These are phyloP conservation scores for Trametes sp. DNA, from an alignment of 1,284 basidiomycete genomes.

Conservation along the genomic window DNA sequence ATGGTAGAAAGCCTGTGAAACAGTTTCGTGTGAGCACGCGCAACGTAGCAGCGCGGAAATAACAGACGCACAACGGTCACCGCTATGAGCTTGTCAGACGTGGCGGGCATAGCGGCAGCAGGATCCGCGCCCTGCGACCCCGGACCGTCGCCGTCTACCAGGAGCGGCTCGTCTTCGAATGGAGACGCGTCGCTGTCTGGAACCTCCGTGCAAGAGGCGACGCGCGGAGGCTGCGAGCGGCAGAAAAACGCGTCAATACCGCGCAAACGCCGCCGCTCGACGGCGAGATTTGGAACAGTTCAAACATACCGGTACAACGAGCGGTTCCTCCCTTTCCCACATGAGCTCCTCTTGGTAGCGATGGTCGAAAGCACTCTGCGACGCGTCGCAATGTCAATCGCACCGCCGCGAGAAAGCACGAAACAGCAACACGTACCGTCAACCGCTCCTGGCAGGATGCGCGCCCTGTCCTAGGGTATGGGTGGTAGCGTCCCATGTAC, in stretches of 20 bases:
- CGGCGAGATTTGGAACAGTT: too few species aligned
- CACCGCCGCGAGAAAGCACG: neutral
- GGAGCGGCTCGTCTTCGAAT: conserved; percentile 2
- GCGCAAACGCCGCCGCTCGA: too few species aligned
- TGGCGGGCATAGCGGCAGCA: neutral
- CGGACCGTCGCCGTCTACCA: neutral
- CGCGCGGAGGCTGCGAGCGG: neutral
- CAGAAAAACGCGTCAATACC: too few species aligned
- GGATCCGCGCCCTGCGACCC: neutral
- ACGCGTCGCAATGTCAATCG: neutral
- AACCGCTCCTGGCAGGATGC: conserved; percentile 21
- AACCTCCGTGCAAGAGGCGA: neutral
- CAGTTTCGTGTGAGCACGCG: neutral
- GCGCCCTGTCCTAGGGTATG: conserved; percentile 28
- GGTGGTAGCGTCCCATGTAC: conserved; percentile 32
- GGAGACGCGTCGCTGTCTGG: neutral
- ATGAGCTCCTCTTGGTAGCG: conserved; percentile 13
- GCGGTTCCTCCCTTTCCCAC: conserved; percentile 7
- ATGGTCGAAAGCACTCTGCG: conserved; percentile 17
- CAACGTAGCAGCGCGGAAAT: neutral
- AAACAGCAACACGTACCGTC: conserved; percentile 34
- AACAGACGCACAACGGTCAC: neutral
- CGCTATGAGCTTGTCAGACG: neutral
- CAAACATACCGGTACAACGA: conserved; percentile 8
- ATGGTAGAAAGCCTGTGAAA: neutral